Base-by-base conservation (phyloP, 1,284 basidiomycete genomes). In the Neolentinus lepideus region DNA sequence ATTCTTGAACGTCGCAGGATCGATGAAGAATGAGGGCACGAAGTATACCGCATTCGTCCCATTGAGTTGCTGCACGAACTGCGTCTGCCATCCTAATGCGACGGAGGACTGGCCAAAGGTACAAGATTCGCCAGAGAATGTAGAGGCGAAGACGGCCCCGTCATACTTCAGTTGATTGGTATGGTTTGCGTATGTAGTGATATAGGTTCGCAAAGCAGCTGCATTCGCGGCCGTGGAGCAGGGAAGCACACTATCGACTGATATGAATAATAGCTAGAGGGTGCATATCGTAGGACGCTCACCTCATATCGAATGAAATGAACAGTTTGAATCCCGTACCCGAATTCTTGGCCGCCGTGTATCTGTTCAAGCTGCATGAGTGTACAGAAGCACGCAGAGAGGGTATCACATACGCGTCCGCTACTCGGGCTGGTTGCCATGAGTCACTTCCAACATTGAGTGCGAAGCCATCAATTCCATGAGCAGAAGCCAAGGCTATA, bases 111-210 rank as follows among this genome's bases (percentile, higher is more conserved):
- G 79, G 53, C 89, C 90, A 63, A 92, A 92, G 0, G 70, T 74
- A 65, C 88, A 92, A 48, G 75, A 69, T 60, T 90, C 84, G 19
- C 91, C 91, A 2, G 88, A 74, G 67, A 94, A 94, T 1, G 88
- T 90, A 0, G 87, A 88, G 1, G 87, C 85, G 52, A 92, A 78
- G 11, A 84, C 78, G 52, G 78, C 78, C 57, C 74, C 73, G 59
- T 78, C 69, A 61, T 79, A 81, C 57, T 73, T 74, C 51, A 90
- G 72, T 64, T 92, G 88, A 57, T 83, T 85, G 0, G 86, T 75
- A 64, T 85, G 80, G 11, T 70, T 65, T 2, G 81, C 72, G 60
- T 83, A 84, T 12, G 74, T 73, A 12, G 76, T 75, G 57, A 89
- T 82, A 55, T 86, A 78, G 52, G 73, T 72, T 57, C 83, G 79